These are phyloP conservation scores for Lasiodiplodia theobromae DNA, from an alignment of 2,329 filamentous ascomycete species.

Conservation along the genomic window DNA sequence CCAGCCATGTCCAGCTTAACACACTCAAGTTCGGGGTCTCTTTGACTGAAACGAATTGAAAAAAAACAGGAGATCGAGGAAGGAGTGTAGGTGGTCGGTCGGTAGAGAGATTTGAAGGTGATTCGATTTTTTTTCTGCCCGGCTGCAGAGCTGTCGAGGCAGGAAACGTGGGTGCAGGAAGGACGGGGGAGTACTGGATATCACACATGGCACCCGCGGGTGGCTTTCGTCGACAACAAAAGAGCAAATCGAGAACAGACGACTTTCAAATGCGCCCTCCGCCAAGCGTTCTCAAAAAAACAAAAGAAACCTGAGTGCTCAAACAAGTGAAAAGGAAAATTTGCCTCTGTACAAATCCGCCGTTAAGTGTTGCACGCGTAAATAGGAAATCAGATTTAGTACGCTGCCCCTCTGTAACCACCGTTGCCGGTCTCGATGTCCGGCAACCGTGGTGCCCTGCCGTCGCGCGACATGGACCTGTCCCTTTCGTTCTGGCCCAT, in stretches of 20 bases:
- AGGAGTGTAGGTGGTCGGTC: conserved; percentile 21
- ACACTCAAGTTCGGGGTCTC: conserved; percentile 16
- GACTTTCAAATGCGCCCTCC: conserved; percentile 26
- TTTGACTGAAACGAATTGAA: conserved; percentile 20
- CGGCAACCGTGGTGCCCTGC: conserved; percentile 40
- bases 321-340: conserved; percentile 15
- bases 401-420: conserved; percentile 27
- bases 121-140: conserved; percentile 25
- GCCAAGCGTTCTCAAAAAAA: conserved; percentile 17
- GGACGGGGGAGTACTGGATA: conserved; percentile 19
- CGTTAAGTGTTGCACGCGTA: conserved; percentile 23
- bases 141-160: conserved; percentile 15
- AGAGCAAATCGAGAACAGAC: conserved; percentile 23
- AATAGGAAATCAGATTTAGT: conserved; percentile 26
- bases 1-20: conserved; percentile 23
- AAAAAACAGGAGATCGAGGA: conserved; percentile 26
- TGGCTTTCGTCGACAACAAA: conserved; percentile 28
- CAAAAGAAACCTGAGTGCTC: conserved; percentile 25
- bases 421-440: conserved; percentile 34
- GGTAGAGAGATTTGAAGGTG: conserved; percentile 16
- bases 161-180: conserved; percentile 17
- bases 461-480: conserved; percentile 35
- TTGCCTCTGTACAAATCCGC: conserved; percentile 24
- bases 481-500: conserved; percentile 42
- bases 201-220: conserved; percentile 25